Evolutionary conservation across 2,329 filamentous ascomycete genomes (phyloP), one percentile per base, ranked within the genome.

Genomic region (Penicillium paneum): DNA sequence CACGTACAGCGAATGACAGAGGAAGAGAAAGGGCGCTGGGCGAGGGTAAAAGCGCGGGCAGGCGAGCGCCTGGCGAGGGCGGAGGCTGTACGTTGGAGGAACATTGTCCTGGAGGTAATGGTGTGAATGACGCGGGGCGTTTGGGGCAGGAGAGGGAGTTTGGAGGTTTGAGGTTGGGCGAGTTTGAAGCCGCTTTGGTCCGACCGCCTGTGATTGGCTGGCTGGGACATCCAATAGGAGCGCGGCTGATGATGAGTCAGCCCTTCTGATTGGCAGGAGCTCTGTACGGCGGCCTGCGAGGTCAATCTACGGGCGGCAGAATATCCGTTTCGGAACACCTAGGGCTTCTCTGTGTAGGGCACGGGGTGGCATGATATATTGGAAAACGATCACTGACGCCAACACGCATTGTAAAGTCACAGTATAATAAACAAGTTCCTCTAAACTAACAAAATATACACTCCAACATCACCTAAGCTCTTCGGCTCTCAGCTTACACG

Each of bases 401-500:
- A 48, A 48, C 24, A 45, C 26, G 7, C 15, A 28, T 6, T n/a
- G 26, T 17, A 4, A 38, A n/a, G 29, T 19, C 44, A 42, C 17
- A 49, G 8, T 24, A 31, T 34, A 35, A 17, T 28, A 21, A 26
- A 21, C 13, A 48, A 21, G 7, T 24, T 7, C 21, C 7, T 28
- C 29, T 41, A 49, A 29, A 19, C 36, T 52, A 15, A 3, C 5
- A 35, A 24, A 38, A 31, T 13, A 35, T 5, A 21, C 28, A 47
- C 26, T 35, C 29, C 13, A 40, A 45, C 34, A 36, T 59, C 50
- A 46, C 17, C 36, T 41, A 56, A 70, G 69, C 67, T 77, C 56
- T 67, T 82, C 77, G 31, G 86, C 87, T 66, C 91, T 88, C 67
- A 96, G 91, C 72, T 88, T 88, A 76, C 92, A 97, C 41, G 91